These are phyloP conservation scores for Glutinoglossum americanum DNA, from an alignment of 495 filamentous ascomycete species.

Conservation along the genomic window DNA sequence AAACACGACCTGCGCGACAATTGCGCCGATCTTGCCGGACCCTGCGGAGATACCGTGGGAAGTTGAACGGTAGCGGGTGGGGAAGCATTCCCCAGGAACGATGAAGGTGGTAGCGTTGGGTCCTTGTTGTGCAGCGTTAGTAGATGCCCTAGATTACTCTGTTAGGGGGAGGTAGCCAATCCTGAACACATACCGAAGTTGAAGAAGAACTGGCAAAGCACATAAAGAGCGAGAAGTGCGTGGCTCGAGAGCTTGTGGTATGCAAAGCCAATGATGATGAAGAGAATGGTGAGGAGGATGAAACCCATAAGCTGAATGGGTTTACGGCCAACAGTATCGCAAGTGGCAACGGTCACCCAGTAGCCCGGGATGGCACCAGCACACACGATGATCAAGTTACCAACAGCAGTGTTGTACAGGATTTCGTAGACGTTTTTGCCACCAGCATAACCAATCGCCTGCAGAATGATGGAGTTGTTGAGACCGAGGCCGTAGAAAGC, in stretches of 20 bases:
- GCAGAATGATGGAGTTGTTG: constrained; percentile 49
- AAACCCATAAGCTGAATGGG: constrained; percentile 64
- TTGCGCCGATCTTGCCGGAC: constrained; percentile 64
- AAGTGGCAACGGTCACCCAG: constrained; percentile 47
- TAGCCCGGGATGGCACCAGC: constrained; percentile 62
- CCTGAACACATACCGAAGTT: constrained; percentile 13
- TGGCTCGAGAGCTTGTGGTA: constrained; percentile 28
- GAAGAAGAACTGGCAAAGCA: constrained; percentile 19
- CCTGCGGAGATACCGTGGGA: constrained; percentile 73
- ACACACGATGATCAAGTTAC: constrained; percentile 52
- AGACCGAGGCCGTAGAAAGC: constrained; percentile 66
- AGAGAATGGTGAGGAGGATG: constrained; percentile 49
- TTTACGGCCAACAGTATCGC: constrained; percentile 57
- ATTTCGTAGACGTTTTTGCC: constrained; percentile 35
- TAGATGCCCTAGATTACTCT: background rate
- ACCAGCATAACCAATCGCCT: constrained; percentile 43
- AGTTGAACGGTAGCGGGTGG: constrained; percentile 66
- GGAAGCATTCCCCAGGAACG: constrained; percentile 76
- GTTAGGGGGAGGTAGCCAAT: background rate
- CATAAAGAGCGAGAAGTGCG: constrained; percentile 14
- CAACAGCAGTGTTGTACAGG: constrained; percentile 48
- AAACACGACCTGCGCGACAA: constrained; percentile 33
- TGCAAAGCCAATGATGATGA: constrained; percentile 51
- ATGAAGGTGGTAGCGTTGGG: constrained; percentile 84
- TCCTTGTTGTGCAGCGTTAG: constrained; percentile 19